phyloP scores from a whole-genome alignment of 768 basidiomycete species.

The Suillus cothurnatus region DNA sequence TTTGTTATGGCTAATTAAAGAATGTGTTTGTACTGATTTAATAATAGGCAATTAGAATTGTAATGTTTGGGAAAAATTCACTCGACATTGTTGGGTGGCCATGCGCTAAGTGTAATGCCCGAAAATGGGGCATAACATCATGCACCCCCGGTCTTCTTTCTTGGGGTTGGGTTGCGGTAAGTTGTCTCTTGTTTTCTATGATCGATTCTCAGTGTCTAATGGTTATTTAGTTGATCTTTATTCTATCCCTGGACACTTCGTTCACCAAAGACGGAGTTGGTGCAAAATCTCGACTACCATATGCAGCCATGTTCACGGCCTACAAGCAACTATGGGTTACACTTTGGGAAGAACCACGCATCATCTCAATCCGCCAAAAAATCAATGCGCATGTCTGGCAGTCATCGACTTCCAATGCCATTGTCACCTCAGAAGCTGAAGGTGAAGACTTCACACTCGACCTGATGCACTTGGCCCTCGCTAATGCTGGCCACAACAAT shows the following conservation, averaged over 20 bases:
- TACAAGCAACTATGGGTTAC: background rate
- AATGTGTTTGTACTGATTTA: background rate
- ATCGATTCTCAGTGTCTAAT: background rate
- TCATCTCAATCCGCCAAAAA: background rate
- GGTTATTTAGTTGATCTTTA: background rate
- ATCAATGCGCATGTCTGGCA: background rate
- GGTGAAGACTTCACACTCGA: too few species aligned
- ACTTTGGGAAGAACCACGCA: background rate
- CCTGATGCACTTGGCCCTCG: too few species aligned
- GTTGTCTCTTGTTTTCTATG: background rate
- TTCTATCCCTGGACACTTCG: background rate
- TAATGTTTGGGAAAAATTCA: background rate
- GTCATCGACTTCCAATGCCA: background rate
- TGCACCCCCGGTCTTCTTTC: background rate
- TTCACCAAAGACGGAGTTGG: background rate
- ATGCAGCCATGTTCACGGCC: background rate
- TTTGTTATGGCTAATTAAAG: background rate
- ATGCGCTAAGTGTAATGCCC: background rate
- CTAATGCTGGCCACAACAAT: too few species aligned
- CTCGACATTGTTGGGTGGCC: background rate
- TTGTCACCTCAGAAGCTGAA: too few species aligned
- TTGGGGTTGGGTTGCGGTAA: background rate
- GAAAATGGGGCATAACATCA: background rate
- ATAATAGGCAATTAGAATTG: background rate
- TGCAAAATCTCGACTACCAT: background rate